Base-by-base conservation (phyloP, 2,329 filamentous ascomycete genomes). In the Orbilia ellipsospora region DNA sequence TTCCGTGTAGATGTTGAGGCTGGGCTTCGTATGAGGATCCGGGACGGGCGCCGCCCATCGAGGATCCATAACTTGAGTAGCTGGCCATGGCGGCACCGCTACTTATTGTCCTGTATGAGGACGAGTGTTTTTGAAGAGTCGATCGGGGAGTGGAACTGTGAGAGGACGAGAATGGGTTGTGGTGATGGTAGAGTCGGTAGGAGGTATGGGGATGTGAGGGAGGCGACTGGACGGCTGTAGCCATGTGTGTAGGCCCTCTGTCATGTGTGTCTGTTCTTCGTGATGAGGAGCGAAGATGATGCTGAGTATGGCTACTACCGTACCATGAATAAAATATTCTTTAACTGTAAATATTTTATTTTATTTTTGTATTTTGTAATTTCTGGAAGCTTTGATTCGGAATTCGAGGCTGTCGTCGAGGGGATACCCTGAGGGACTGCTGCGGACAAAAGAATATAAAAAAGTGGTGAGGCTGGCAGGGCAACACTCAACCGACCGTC, bases 161-260 rank as follows among this genome's bases (percentile, higher is more conserved):
- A 12, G 64, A 60, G 40, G 70, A 69, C n/a, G 72, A 75, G 42
- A 64, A 26, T 10, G 70, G 50, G 13, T 45, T 63, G 54, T 57
- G 57, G 61, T 74, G 70, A 63, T 75, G 48, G 44, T 48, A 48
- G 48, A 18, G 72, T 2, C 72, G 72, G 52, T 69, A 75, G 26
- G 56, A 26, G 64, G 57, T 61, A 65, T 75, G 60, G 48, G 70
- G 56, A 50, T 75, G 70, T 59, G 70, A 75, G 50, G 72, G 16
- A 42, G 72, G 59, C 20, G 72, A 54, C 44, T 75, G 64, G 51
- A 75, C 72, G 72, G 72, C 72, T 75, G 72, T 75, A 69, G 72
- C 72, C 72, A 75, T 75, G 72, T 59, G 70, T 40, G 44, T 59
- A 36, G 55, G 62, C 52, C 36, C 18, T 45, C 31, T 63, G 60